Evolutionary conservation across 2,329 filamentous ascomycete genomes (phyloP).

Genomic region (Elsinoe fawcettii): DNA sequence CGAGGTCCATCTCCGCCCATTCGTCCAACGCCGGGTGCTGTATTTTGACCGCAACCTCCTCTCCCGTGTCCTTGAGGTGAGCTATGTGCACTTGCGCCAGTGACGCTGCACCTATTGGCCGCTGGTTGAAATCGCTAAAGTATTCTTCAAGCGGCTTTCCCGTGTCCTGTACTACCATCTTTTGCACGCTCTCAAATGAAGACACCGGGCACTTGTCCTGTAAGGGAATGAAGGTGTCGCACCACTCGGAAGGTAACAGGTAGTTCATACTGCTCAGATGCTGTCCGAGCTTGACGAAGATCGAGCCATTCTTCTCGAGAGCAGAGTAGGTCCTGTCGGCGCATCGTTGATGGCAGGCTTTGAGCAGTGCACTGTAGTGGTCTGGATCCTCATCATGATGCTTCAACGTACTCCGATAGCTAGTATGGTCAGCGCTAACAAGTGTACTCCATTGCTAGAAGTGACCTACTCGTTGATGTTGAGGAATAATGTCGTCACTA

Average conservation of each 20-base stretch:
- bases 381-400: constrained; percentile 56
- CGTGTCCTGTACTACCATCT: constrained; percentile 80
- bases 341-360: constrained; percentile 84
- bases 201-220: constrained; percentile 95
- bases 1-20: constrained; percentile 82
- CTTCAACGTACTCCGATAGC: constrained; percentile 81
- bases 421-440: constrained; percentile 34
- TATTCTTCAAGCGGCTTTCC: constrained; percentile 69
- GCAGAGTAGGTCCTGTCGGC: constrained; percentile 79
- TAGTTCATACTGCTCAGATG: constrained; percentile 96
- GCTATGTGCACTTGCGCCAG: constrained; percentile 91
- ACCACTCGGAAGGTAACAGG: constrained; percentile 84
- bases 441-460: neutral
- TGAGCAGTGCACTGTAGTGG: constrained; percentile 58
- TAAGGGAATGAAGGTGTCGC: constrained; percentile 86
- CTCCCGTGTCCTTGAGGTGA: constrained; percentile 69
- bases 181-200: constrained; percentile 74
- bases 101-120: constrained; percentile 85
- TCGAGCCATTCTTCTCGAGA: constrained; percentile 91
- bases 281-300: constrained; percentile 96
- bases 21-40: constrained; percentile 85
- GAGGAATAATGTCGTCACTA: constrained; percentile 64
- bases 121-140: constrained; percentile 74
- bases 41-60: constrained; percentile 90
- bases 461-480: constrained; percentile 80